Evolutionary conservation across 202 grass and related monocot genomes (phyloP).

Genomic region (Miscanthus sacchariflorus): DNA sequence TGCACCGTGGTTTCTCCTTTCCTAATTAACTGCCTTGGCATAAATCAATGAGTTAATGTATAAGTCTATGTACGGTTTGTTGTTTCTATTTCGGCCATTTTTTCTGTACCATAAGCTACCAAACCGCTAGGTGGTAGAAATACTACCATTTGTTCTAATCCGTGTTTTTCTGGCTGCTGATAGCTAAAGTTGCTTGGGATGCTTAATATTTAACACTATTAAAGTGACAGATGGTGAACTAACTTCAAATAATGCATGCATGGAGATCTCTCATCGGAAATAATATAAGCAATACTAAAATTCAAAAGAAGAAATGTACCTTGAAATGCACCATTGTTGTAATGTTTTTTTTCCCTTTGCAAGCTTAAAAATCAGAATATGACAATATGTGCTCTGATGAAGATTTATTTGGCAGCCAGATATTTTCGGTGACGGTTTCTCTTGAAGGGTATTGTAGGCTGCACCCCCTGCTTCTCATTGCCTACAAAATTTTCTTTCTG

Average conservation of each 20-base stretch:
- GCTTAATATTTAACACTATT: not conserved
- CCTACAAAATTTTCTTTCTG: not conserved
- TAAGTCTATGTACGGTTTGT: not conserved
- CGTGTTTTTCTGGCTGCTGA: not conserved
- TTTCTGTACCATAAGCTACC: conserved; percentile 1
- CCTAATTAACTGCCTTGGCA: not conserved
- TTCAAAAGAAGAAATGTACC: not conserved
- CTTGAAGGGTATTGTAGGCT: not conserved
- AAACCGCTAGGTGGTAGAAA: not conserved
- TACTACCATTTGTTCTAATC: not conserved
- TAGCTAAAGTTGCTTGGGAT: not conserved
- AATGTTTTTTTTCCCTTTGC: not conserved
- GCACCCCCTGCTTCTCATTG: not conserved
- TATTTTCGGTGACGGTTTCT: not conserved
- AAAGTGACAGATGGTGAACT: not conserved
- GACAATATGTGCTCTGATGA: not conserved
- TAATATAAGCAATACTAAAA: not conserved
- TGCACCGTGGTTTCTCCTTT: not conserved
- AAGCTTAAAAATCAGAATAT: conserved; percentile 1
- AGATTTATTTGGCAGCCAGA: not conserved
- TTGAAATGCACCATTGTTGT: not conserved
- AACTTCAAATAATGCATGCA: not conserved
- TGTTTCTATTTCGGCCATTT: not conserved
- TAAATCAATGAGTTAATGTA: not conserved
- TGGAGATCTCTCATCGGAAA: not conserved